Conservation (phyloP, 2,329 filamentous ascomycete genomes). For the Pseudopyricularia javanii region DNA sequence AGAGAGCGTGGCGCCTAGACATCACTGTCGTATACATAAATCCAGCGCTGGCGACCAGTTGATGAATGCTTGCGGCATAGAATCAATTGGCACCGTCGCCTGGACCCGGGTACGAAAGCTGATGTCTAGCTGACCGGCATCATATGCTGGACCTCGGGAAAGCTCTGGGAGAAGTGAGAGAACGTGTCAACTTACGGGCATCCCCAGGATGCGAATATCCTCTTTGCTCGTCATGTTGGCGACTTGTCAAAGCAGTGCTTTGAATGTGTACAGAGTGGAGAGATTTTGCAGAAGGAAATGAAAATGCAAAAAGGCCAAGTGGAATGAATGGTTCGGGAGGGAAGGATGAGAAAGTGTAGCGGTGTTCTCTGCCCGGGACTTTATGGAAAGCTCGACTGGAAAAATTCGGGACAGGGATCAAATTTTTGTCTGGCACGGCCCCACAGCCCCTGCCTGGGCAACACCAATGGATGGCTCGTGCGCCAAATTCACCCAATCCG, state of each 20-base stretch:
- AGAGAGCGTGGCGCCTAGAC: neutral
- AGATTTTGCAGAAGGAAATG: slow-evolving; percentile 27
- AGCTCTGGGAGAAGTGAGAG: slow-evolving; percentile 5
- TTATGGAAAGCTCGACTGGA: slow-evolving; percentile 18
- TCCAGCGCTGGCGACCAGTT: neutral
- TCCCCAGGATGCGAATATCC: slow-evolving; percentile 50
- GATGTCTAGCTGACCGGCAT: neutral
- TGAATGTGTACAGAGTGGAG: slow-evolving; percentile 51
- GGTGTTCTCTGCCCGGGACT: slow-evolving; percentile 29
- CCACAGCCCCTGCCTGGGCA: neutral
- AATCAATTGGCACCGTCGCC: neutral
- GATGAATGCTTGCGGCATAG: neutral
- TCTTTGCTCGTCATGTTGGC: slow-evolving; percentile 41
- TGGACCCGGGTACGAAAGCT: neutral
- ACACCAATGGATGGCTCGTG: neutral
- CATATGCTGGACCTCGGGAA: neutral
- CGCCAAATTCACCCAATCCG: neutral
- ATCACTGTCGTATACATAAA: slow-evolving; percentile 11
- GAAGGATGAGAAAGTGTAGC: slow-evolving; percentile 22
- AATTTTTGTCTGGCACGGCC: slow-evolving; percentile 33
- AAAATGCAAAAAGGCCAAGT: slow-evolving; percentile 24
- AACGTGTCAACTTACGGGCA: slow-evolving; percentile 43
- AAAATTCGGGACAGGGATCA: slow-evolving; percentile 9
- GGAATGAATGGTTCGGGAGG: slow-evolving; percentile 4
- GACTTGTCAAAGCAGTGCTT: slow-evolving; percentile 28